phyloP scores from a whole-genome alignment of 2,329 filamentous ascomycete species.

The Trichoderma sp. region DNA sequence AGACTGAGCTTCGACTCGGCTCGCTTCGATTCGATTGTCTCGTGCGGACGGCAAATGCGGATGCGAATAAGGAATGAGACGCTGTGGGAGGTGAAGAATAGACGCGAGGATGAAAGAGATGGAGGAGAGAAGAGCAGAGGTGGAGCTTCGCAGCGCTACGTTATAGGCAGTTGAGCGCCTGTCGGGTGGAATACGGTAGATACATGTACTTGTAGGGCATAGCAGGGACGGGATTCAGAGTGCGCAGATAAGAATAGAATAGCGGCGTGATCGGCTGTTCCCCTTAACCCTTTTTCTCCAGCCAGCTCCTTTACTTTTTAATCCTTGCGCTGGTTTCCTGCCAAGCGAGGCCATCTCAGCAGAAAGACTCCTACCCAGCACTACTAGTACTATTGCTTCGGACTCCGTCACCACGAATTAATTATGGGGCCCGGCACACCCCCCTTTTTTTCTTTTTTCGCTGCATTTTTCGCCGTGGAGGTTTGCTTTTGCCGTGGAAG shows the following conservation, averaged over 20 bases:
- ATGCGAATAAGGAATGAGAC: not conserved
- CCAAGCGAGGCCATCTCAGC: not conserved
- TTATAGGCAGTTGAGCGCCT: not conserved
- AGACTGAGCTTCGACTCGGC: not conserved
- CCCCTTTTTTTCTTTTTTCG: not conserved
- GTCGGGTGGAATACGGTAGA: not conserved
- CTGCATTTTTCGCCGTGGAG: too few species aligned
- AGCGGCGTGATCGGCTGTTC: not conserved
- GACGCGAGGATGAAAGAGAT: not conserved
- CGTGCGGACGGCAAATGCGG: not conserved
- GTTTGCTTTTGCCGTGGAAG: not conserved
- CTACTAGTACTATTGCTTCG: not conserved
- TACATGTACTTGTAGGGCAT: not conserved
- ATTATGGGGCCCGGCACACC: slow-evolving; percentile 4
- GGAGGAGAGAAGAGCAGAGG: not conserved
- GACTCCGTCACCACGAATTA: not conserved
- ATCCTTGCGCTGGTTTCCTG: not conserved
- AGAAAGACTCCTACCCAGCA: not conserved
- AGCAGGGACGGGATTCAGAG: not conserved
- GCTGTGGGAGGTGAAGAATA: not conserved
- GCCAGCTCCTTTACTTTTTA: not conserved
- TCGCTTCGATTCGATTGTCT: not conserved
- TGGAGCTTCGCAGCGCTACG: not conserved
- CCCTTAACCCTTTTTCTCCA: not conserved
- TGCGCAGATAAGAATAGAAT: not conserved